phyloP scores from a whole-genome alignment of 2,329 filamentous ascomycete species.

The Pseudocercospora macadamiae region DNA sequence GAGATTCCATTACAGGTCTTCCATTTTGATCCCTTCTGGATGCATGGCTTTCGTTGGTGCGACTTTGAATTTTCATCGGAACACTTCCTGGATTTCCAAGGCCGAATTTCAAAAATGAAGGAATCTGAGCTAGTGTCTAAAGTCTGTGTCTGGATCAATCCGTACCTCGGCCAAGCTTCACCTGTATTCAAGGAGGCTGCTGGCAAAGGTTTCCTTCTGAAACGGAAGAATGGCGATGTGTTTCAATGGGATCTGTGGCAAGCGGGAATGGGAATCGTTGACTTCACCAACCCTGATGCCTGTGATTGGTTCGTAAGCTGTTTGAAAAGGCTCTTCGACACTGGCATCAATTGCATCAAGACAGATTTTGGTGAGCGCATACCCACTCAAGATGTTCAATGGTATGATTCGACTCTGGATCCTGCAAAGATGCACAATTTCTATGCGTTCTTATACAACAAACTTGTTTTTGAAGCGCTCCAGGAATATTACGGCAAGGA shows the following conservation, averaged over 20 bases:
- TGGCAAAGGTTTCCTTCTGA: slow-evolving; percentile 69
- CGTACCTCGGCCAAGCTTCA: slow-evolving; percentile 71
- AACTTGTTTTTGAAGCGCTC: slow-evolving; percentile 68
- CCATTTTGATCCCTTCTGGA: slow-evolving; percentile 79
- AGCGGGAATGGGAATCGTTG: slow-evolving; percentile 73
- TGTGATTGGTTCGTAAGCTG: slow-evolving; percentile 66
- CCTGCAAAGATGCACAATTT: slow-evolving; percentile 74
- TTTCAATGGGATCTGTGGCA: slow-evolving; percentile 82
- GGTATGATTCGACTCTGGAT: slow-evolving; percentile 63
- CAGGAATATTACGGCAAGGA: slow-evolving; percentile 55
- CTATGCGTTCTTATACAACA: slow-evolving; percentile 75
- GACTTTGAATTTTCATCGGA: slow-evolving; percentile 72
- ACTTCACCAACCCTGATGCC: slow-evolving; percentile 73
- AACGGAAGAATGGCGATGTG: slow-evolving; percentile 67
- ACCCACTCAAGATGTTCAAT: slow-evolving; percentile 66
- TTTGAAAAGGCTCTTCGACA: slow-evolving; percentile 66
- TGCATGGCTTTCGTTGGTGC: slow-evolving; percentile 74
- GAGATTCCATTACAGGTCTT: slow-evolving; percentile 71
- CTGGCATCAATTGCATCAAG: slow-evolving; percentile 73
- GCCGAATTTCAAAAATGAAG: slow-evolving; percentile 67
- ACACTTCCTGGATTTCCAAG: slow-evolving; percentile 69
- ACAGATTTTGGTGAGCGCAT: slow-evolving; percentile 77
- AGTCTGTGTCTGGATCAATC: slow-evolving; percentile 77
- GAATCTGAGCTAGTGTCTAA: slow-evolving; percentile 61
- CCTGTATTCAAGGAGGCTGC: slow-evolving; percentile 66